Conservation (phyloP, 2,329 filamentous ascomycete species). For the Trichoderma sp. region DNA sequence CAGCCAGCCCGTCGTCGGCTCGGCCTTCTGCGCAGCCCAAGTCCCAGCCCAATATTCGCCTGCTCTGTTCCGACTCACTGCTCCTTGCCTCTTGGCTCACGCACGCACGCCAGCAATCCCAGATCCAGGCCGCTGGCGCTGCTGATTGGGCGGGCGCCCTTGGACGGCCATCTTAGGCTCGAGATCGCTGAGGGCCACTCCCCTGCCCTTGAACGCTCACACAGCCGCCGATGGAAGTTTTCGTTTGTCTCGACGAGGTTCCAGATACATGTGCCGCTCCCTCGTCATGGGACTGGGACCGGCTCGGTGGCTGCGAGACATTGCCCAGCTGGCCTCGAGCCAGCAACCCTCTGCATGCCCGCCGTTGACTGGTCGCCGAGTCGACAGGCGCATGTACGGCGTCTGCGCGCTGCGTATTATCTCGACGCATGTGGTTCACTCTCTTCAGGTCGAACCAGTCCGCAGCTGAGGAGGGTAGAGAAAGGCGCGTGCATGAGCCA, state of each 20-base stretch:
- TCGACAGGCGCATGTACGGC: conserved; percentile 10
- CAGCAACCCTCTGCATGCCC: neutral
- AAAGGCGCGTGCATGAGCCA: conserved; percentile 9
- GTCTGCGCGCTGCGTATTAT: neutral
- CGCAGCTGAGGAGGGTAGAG: neutral
- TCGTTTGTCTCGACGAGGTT: neutral
- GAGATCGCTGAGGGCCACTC: conserved; percentile 24
- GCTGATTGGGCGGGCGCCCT: conserved; percentile 21
- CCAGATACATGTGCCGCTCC: conserved; percentile 23
- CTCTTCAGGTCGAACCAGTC: neutral
- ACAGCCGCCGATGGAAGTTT: conserved; percentile 14
- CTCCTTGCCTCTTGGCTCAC: neutral
- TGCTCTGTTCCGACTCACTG: neutral
- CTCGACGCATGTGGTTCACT: conserved; percentile 7
- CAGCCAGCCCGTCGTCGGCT: neutral
- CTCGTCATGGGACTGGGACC: conserved; percentile 26
- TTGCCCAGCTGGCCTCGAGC: conserved; percentile 26
- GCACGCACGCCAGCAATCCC: conserved; percentile 16
- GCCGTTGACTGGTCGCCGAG: conserved; percentile 20
- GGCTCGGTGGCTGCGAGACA: conserved; percentile 26
- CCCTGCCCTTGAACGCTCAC: neutral
- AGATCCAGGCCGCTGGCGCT: conserved; percentile 3
- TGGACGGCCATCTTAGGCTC: conserved; percentile 20
- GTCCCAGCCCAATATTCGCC: conserved; percentile 11
- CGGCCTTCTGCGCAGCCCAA: conserved; percentile 1